phyloP scores from a whole-genome alignment of 352 stramenopile genomes.

The Thraustochytrium striatum region DNA sequence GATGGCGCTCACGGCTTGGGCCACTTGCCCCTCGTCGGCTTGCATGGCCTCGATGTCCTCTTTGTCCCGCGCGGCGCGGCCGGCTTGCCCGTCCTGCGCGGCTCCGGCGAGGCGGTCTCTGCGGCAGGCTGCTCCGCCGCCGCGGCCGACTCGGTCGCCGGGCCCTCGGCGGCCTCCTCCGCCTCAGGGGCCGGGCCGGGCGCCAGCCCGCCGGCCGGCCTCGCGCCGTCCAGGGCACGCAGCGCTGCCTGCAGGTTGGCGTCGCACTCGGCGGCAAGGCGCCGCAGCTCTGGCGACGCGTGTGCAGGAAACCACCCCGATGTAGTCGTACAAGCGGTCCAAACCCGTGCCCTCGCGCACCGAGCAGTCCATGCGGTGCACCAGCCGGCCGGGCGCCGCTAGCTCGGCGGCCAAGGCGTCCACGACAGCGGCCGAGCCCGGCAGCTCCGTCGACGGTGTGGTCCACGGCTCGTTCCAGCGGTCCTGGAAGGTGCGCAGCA shows the following conservation, averaged over 20 bases:
- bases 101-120: neutral
- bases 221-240: too few species aligned
- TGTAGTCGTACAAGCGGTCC: neutral
- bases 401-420: neutral
- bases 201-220: too few species aligned
- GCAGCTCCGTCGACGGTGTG: neutral
- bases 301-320: neutral
- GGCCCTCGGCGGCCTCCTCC: too few species aligned
- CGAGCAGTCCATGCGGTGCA: neutral
- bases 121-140: too few species aligned
- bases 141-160: too few species aligned
- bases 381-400: neutral
- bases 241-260: too few species aligned
- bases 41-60: neutral
- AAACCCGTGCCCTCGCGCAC: neutral
- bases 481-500: slow-evolving; percentile 4
- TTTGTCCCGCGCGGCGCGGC: neutral
- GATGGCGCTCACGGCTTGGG: neutral
- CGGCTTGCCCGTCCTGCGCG: neutral
- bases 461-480: neutral
- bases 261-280: too few species aligned
- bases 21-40: neutral
- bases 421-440: neutral
- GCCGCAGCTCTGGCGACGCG: neutral
- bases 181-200: too few species aligned